A percentile compares a stretch with the other conserved stretches of the same genome.
phyloP scores from a whole-genome alignment of 345 rosid genomes.

The Arabis hirsuta region DNA sequence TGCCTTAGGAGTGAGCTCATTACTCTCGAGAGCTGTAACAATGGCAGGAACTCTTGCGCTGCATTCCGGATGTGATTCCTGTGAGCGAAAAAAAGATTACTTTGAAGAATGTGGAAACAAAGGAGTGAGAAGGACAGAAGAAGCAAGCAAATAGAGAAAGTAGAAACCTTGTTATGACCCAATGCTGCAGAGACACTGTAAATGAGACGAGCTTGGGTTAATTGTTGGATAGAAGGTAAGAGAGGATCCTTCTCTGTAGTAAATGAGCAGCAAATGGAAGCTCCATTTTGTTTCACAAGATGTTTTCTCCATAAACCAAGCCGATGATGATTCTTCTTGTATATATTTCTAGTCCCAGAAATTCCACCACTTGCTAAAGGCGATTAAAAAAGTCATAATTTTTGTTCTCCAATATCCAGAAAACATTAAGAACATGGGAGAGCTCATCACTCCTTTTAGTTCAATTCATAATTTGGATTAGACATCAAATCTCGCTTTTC shows the following conservation, averaged over 20 bases:
- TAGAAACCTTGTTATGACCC: slow-evolving; percentile 85
- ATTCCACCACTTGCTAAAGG: slow-evolving; percentile 31
- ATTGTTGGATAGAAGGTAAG: slow-evolving; percentile 39
- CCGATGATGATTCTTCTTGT: slow-evolving; percentile 30
- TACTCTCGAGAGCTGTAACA: slow-evolving; percentile 72
- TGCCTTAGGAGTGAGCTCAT: slow-evolving; percentile 82
- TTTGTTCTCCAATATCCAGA: too few relatives aligned
- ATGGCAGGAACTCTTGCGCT: slow-evolving; percentile 92
- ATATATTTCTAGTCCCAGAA: slow-evolving; percentile 29
- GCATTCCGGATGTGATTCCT: slow-evolving; percentile 96
- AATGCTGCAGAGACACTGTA: slow-evolving; percentile 81
- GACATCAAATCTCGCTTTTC: neutral
- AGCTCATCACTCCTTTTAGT: too few relatives aligned
- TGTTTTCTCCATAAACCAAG: slow-evolving; percentile 30
- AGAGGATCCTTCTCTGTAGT: slow-evolving; percentile 45
- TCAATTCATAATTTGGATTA: too few relatives aligned
- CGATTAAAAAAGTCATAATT: too few relatives aligned
- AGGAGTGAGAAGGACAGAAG: neutral
- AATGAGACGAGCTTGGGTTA: slow-evolving; percentile 63
- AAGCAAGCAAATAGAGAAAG: slow-evolving; percentile 6
- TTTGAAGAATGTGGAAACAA: neutral
- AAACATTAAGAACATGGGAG: too few relatives aligned
- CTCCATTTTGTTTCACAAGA: slow-evolving; percentile 13
- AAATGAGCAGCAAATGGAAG: slow-evolving; percentile 48
- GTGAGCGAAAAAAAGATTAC: slow-evolving; percentile 18